Evolutionary conservation across 129 eudicot species (phyloP), one percentile per base, ranked within the genome.

Genomic region (Cynara cardunculus): DNA sequence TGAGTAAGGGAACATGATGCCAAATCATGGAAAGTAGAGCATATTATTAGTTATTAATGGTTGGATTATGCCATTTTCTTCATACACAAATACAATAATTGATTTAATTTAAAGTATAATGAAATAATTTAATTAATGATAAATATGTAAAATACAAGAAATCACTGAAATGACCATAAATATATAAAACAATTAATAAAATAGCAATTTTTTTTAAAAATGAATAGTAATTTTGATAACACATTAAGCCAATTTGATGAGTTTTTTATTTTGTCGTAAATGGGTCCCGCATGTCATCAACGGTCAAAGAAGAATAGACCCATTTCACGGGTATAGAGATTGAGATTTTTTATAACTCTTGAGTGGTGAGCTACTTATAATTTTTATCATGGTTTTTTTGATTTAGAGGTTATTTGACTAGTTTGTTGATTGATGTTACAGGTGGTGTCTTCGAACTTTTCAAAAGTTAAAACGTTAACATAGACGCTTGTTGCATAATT

Each of bases 1-100:
- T 69, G 82, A 78, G 71, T 69, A 70, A 66, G 74, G 74, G 26
- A 41, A 34, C 30, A 27, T 69, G 69, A 65, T 65, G 31, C 25
- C 66, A 78, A 14, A 31, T 62, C 66, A 19, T 65, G 25, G 64
- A 64, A 64, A 61, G 39, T 22, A n/a, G 35, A 5, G 46, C 13
- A 26, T 25, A 13, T 73, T 26, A 44, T 46, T 18, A 46, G 25
- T 49, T 74, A 10, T 53, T 46, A 74, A 7, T 27, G 68, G 11
- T 49, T 56, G 32, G 25, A 46, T 74, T 49, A 14, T 56, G 69
- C 53, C 26, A 18, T 56, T 41, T 41, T 41, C 53, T 41, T 41
- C 1, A 41, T 41, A 18, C n/a, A n/a, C n/a, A n/a, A n/a, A n/a
- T n/a, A n/a, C n/a, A n/a, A n/a, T n/a, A n/a, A n/a, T n/a, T n/a